A percentile compares a stretch with the other conserved stretches of the same genome.
These are phyloP conservation scores for Phialophora verrucosa DNA, from an alignment of 2,329 filamentous ascomycete genomes.

Conservation along the genomic window DNA sequence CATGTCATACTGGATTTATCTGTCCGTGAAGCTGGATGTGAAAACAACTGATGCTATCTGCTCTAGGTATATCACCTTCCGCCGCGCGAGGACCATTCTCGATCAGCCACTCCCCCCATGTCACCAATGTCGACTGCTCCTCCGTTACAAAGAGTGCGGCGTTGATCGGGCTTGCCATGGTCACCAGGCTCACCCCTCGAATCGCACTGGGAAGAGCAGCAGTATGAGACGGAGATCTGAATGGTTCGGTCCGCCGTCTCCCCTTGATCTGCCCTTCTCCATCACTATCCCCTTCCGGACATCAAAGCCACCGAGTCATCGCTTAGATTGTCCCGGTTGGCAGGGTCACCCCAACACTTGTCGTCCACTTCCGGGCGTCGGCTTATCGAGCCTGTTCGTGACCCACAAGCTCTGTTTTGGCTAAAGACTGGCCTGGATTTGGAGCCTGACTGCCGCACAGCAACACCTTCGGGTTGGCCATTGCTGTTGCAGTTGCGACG, in stretches of 20 bases:
- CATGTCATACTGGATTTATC: not conserved
- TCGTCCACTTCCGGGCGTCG: conserved; percentile 79
- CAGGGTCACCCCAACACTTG: conserved; percentile 76
- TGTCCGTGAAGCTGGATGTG: not conserved
- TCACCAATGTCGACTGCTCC: conserved; percentile 58
- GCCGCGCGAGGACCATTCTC: conserved; percentile 50
- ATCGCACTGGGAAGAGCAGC: conserved; percentile 60
- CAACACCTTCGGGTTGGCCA: conserved; percentile 92
- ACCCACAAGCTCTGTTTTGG: conserved; percentile 72
- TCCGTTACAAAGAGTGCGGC: conserved; percentile 76
- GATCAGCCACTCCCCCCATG: conserved; percentile 60
- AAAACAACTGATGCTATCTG: conserved; percentile 20
- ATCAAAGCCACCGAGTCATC: conserved; percentile 76
- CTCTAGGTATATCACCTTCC: conserved; percentile 2
- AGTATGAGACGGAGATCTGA: conserved; percentile 75
- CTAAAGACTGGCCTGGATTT: conserved; percentile 73
- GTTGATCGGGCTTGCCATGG: conserved; percentile 79
- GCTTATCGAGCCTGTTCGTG: conserved; percentile 74
- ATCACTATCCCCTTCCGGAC: conserved; percentile 86
- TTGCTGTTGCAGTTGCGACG: conserved; percentile 71
- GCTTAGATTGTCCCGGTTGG: conserved; percentile 83
- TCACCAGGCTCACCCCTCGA: conserved; percentile 71
- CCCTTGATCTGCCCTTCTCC: conserved; percentile 78
- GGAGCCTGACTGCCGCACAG: conserved; percentile 89
- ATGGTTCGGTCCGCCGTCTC: conserved; percentile 72